Evolutionary conservation across 805 yeast genomes (phyloP).

Genomic region (Lachancea meyersii): DNA sequence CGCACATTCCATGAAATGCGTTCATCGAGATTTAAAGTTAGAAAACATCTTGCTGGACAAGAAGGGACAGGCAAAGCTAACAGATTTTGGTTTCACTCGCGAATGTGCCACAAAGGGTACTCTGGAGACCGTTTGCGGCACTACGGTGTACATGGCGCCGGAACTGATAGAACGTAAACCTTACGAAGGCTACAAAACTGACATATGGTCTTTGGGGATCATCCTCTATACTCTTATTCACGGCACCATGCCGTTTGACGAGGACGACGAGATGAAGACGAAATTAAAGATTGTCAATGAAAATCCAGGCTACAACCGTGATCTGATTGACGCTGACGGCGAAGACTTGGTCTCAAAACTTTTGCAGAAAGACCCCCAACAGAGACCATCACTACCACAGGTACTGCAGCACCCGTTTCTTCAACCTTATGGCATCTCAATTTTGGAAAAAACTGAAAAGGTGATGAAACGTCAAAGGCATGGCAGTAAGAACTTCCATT

Average conservation of each 20-base stretch:
- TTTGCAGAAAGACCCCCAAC: conserved; percentile 58
- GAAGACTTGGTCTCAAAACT: conserved; percentile 46
- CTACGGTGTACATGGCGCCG: conserved; percentile 95
- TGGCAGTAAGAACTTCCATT: conserved; percentile 42
- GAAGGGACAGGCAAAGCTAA: conserved; percentile 58
- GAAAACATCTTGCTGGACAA: conserved; percentile 67
- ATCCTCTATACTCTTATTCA: conserved; percentile 77
- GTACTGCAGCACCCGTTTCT: conserved; percentile 48
- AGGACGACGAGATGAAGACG: conserved; percentile 60
- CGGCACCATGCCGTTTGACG: conserved; percentile 91
- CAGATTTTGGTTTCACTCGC: conserved; percentile 93
- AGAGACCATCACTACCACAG: conserved; percentile 53
- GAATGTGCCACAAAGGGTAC: conserved; percentile 54
- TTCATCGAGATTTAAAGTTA: conserved; percentile 78
- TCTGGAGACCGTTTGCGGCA: conserved; percentile 85
- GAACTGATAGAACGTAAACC: conserved; percentile 65
- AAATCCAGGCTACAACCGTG: conserved; percentile 53
- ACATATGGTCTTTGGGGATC: conserved; percentile 89
- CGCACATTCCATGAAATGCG: conserved; percentile 69
- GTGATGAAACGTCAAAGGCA: conserved; percentile 34
- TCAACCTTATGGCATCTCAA: conserved; percentile 39
- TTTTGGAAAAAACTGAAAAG: conserved; percentile 37
- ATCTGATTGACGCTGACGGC: conserved; percentile 42
- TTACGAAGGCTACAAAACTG: conserved; percentile 76
- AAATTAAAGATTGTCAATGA: conserved; percentile 53